Conservation (phyloP, 345 rosid species). For the Geranium brycei region DNA sequence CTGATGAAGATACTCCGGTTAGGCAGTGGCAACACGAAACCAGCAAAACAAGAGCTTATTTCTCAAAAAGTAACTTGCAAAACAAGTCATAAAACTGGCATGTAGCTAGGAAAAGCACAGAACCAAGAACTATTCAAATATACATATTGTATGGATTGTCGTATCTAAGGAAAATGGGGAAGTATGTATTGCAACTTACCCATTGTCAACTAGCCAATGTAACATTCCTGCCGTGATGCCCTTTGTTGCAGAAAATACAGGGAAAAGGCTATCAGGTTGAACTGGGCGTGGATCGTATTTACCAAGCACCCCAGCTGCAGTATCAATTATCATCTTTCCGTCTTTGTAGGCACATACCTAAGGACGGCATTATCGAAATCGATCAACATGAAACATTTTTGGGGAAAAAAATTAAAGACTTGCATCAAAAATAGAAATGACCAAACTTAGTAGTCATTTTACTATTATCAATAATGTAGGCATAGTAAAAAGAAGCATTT, state of each 20-base stretch:
- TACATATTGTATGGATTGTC: too few species aligned
- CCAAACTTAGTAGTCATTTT: neutral
- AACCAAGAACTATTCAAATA: too few species aligned
- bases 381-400: neutral
- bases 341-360: constrained; percentile 96
- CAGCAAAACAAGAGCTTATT: too few species aligned
- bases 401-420: neutral
- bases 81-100: neutral
- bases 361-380: constrained; percentile 7
- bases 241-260: constrained; percentile 84
- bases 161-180: too few species aligned
- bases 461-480: neutral
- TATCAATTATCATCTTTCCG: constrained; percentile 83
- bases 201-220: constrained; percentile 83
- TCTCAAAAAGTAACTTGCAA: too few species aligned
- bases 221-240: constrained; percentile 92
- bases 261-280: constrained; percentile 78
- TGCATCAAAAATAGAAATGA: neutral
- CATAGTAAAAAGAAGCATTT: too few species aligned
- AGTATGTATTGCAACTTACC: constrained; percentile 28
- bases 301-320: constrained; percentile 94
- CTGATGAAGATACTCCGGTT: too few species aligned
- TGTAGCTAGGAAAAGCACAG: too few species aligned
- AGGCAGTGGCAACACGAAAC: too few species aligned
- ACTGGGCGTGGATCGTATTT: constrained; percentile 97